Evolutionary conservation across 352 stramenopile species (phyloP).

Genomic region (Thalassiosira allenii): DNA sequence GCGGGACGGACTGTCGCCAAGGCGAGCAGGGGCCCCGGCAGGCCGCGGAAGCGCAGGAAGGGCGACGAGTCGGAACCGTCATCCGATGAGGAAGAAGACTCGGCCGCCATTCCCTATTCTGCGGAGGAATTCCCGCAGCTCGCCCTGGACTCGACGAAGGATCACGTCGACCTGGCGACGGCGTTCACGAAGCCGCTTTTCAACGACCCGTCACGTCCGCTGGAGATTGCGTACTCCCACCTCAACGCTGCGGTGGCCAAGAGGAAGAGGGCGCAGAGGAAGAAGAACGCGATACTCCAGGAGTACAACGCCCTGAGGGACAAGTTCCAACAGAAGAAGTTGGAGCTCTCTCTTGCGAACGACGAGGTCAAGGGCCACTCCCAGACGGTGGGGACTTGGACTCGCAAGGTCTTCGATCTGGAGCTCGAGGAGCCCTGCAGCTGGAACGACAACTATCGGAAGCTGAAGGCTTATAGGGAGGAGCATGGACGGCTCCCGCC

Average conservation of each 20-base stretch:
- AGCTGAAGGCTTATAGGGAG: conserved; percentile 34
- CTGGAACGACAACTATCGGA: conserved; percentile 47
- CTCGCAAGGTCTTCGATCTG: conserved; percentile 57
- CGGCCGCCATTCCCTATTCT: conserved; percentile 1
- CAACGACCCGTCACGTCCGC: conserved; percentile 22
- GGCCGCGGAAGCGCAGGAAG: conserved; percentile 10
- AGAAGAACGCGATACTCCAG: conserved; percentile 18
- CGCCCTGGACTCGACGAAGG: conserved; percentile 7
- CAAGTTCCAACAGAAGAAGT: conserved; percentile 43
- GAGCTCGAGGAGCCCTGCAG: conserved; percentile 47
- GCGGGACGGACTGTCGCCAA: neutral
- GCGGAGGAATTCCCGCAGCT: conserved; percentile 25
- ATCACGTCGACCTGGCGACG: conserved; percentile 35
- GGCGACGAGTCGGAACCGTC: neutral
- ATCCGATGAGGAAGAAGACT: neutral
- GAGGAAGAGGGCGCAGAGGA: conserved; percentile 3
- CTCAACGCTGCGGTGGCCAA: neutral
- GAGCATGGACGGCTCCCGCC: conserved; percentile 25
- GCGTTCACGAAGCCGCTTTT: conserved; percentile 48
- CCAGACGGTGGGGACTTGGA: conserved; percentile 35
- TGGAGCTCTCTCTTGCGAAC: conserved; percentile 40
- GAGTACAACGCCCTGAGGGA: conserved; percentile 40
- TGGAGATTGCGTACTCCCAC: conserved; percentile 57
- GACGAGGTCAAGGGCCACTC: conserved; percentile 29
- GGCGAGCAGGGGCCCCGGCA: neutral